Evolutionary conservation across 441 rosid genomes (phyloP).

Genomic region (Rhodomyrtus psidioides): DNA sequence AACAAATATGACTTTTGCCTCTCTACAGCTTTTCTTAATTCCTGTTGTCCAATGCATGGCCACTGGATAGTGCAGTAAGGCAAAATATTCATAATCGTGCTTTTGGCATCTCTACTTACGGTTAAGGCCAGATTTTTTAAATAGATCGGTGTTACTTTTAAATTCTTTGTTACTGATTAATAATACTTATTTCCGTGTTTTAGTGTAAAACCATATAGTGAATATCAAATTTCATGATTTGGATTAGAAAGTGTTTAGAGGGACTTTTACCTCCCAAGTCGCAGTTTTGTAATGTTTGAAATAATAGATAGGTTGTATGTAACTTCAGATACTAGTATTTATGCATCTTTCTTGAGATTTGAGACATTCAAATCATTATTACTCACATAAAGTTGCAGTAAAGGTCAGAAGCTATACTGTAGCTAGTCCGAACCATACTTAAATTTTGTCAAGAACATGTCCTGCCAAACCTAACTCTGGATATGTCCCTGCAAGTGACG

Average conservation of each 20-base stretch:
- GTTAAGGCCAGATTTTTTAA: not conserved
- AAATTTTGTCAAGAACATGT: not conserved
- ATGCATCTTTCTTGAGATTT: not conserved
- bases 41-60: not conserved
- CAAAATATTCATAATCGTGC: not conserved
- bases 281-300: not conserved
- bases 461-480: not conserved
- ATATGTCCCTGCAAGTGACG: not conserved
- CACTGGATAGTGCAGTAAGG: not conserved
- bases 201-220: not conserved
- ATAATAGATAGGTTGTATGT: not conserved
- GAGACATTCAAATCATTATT: not conserved
- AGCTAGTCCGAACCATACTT: not conserved
- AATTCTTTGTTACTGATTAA: not conserved
- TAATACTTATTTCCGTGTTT: not conserved
- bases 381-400: not conserved
- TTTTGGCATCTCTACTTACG: not conserved
- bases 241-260: not conserved
- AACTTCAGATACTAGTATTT: not conserved
- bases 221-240: not conserved
- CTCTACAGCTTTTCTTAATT: not conserved
- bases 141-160: not conserved
- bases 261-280: not conserved
- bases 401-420: not conserved
- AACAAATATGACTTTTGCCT: not conserved